Evolutionary conservation across 1,284 basidiomycete species (phyloP).

Genomic region (Filobasidium uniguttulatum): DNA sequence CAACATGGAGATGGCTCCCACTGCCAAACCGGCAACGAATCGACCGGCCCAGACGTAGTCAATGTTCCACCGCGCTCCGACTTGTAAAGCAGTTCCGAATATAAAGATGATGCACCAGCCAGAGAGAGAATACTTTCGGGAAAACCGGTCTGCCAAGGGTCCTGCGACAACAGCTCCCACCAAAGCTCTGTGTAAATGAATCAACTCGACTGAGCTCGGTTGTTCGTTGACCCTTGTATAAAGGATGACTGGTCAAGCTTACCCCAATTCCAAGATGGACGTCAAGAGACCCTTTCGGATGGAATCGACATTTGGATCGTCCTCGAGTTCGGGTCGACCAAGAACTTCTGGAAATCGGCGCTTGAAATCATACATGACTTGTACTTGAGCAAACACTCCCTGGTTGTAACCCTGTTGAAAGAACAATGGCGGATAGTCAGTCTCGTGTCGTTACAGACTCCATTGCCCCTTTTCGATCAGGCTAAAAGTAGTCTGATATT

Average conservation of each 20-base stretch:
- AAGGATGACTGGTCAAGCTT: too few species aligned
- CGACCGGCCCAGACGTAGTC: slow-evolving; percentile 24
- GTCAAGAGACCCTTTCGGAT: slow-evolving; percentile 11
- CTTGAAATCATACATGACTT: slow-evolving; percentile 31
- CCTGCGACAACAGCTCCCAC: slow-evolving; percentile 31
- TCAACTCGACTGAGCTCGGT: too few species aligned
- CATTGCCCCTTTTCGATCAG: too few species aligned
- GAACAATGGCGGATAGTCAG: too few species aligned
- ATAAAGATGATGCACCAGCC: slow-evolving; percentile 34
- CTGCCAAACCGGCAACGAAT: slow-evolving; percentile 33
- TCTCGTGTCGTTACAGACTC: too few species aligned
- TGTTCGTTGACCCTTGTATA: too few species aligned
- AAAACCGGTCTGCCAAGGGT: slow-evolving; percentile 28
- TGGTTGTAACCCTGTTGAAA: background rate
- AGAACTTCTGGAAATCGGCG: slow-evolving; percentile 22
- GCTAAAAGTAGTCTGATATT: too few species aligned
- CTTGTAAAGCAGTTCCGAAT: slow-evolving; percentile 28
- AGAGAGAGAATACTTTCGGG: slow-evolving; percentile 32
- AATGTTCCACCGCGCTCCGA: background rate
- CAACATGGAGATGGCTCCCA: slow-evolving; percentile 34
- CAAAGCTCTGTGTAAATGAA: background rate
- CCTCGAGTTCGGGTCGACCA: background rate
- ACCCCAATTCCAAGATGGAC: slow-evolving; percentile 10
- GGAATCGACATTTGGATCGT: background rate
- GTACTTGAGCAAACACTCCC: slow-evolving; percentile 20